A percentile compares a stretch with the other conserved stretches of the same genome.
phyloP scores from a whole-genome alignment of 2,329 filamentous ascomycete species.

The Sporothrix humicola region DNA sequence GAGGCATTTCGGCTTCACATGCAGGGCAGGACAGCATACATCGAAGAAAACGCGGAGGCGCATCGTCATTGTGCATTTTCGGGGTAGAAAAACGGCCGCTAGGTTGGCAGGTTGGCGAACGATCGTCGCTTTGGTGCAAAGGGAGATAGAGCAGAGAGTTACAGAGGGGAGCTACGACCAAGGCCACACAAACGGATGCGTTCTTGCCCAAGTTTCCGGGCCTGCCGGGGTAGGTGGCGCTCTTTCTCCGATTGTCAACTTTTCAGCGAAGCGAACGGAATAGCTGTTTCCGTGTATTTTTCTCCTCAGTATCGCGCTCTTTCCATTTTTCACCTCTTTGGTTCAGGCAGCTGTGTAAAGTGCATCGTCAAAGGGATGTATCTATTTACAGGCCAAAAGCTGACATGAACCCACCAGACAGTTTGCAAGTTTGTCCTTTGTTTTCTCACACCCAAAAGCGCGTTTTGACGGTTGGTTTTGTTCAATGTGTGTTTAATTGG shows the following conservation, averaged over 20 bases:
- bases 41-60: background rate
- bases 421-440: background rate
- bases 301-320: background rate
- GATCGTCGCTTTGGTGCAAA: background rate
- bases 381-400: background rate
- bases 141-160: background rate
- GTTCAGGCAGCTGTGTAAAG: background rate
- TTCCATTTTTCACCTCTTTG: background rate
- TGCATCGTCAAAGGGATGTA: slow-evolving; percentile 2
- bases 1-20: slow-evolving; percentile 13
- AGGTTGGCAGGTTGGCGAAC: slow-evolving; percentile 3
- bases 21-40: background rate
- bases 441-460: background rate
- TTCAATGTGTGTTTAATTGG: background rate
- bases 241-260: slow-evolving; percentile 1
- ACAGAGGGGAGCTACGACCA: background rate
- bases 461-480: too few relatives aligned
- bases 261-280: background rate
- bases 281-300: background rate
- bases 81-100: background rate
- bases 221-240: slow-evolving; percentile 13
- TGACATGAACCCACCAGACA: background rate
- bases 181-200: background rate
- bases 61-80: slow-evolving; percentile 21
- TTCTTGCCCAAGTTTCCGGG: slow-evolving; percentile 22